Percentiles rank a stretch among this genome's conserved stretches.
phyloP scores from a whole-genome alignment of 2,329 filamentous ascomycete genomes.

The Penicillium aurantiogriseum region DNA sequence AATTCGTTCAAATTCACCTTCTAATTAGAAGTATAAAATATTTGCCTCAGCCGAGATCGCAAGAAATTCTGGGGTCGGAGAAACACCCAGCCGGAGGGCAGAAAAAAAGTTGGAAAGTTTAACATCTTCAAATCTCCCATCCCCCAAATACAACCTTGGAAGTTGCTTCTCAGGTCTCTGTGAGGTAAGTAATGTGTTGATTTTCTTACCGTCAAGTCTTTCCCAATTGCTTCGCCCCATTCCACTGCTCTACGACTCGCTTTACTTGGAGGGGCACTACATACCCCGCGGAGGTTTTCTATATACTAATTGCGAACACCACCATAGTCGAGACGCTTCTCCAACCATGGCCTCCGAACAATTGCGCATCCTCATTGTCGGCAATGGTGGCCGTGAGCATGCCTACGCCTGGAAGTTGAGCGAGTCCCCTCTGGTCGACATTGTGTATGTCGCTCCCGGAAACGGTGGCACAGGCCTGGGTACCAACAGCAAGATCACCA shows the following conservation, averaged over 20 bases:
- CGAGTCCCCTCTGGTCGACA: slow-evolving; percentile 74
- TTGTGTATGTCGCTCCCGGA: slow-evolving; percentile 68
- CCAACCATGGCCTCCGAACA: slow-evolving; percentile 43
- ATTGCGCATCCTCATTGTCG: slow-evolving; percentile 78
- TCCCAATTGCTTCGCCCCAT: not conserved
- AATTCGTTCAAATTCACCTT: not conserved
- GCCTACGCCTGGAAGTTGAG: slow-evolving; percentile 91
- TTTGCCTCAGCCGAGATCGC: not conserved
- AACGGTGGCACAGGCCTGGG: slow-evolving; percentile 79
- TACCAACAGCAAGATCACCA: slow-evolving; percentile 61
- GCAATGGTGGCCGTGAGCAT: slow-evolving; percentile 92
- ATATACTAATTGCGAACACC: slow-evolving; percentile 16
- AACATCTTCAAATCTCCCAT: slow-evolving; percentile 7
- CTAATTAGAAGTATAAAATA: not conserved
- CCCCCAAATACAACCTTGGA: slow-evolving; percentile 8
- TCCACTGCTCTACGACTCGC: not conserved
- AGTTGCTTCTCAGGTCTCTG: slow-evolving; percentile 26
- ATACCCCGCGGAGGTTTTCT: slow-evolving; percentile 25
- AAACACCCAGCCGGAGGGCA: slow-evolving; percentile 25
- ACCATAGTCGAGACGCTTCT: slow-evolving; percentile 26
- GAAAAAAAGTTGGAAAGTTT: slow-evolving; percentile 24
- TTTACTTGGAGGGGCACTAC: slow-evolving; percentile 10
- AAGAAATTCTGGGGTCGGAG: slow-evolving; percentile 20
- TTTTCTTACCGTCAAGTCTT: not conserved
- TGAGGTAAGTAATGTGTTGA: slow-evolving; percentile 17